Evolutionary conservation across 163 green algal genomes (phyloP).

Genomic region (Prototheca stagnorum): DNA sequence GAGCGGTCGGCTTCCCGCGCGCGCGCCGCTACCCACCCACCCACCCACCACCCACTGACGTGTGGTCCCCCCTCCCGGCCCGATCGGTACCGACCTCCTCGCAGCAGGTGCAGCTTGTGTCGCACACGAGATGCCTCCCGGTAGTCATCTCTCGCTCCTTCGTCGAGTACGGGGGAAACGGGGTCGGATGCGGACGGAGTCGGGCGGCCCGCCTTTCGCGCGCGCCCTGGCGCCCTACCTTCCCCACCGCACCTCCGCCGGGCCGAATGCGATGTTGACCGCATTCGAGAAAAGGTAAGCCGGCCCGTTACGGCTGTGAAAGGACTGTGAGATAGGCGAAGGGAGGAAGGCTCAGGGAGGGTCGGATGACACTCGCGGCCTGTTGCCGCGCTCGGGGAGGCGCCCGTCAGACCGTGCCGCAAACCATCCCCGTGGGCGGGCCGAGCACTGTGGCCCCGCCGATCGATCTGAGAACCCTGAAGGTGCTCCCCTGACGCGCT

Average conservation of each 20-base stretch:
- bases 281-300: constrained; percentile 6
- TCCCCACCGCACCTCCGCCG: background rate
- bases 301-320: constrained; percentile 6
- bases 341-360: background rate
- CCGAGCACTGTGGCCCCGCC: background rate
- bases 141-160: constrained; percentile 10
- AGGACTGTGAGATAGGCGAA: constrained; percentile 1
- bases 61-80: background rate
- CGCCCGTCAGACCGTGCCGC: too few species aligned
- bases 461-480: background rate
- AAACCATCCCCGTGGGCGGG: background rate
- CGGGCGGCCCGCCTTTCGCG: background rate
- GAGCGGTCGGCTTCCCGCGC: background rate
- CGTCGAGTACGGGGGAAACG: background rate
- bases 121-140: constrained; percentile 3
- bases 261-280: constrained; percentile 6
- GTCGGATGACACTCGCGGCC: background rate
- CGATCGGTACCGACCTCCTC: too few species aligned
- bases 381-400: background rate
- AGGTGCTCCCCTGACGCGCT: background rate
- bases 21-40: background rate
- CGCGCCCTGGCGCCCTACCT: background rate
- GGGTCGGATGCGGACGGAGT: background rate
- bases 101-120: constrained; percentile 6
- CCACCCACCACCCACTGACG: background rate